These are phyloP conservation scores for Globisporangium echinulatum DNA, from an alignment of 352 stramenopile genomes.

Conservation along the genomic window DNA sequence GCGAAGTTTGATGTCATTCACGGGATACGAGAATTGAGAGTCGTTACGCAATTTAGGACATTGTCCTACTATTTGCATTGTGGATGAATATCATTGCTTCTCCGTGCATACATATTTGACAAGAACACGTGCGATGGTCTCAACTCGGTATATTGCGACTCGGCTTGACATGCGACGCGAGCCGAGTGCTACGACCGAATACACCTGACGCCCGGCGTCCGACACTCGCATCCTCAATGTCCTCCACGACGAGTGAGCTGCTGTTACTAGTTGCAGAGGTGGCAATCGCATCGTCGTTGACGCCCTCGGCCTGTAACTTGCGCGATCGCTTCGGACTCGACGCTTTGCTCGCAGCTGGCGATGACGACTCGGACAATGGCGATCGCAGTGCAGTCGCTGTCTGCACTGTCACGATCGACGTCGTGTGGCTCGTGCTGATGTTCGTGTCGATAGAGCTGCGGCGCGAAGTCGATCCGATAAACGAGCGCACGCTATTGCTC, in stretches of 20 bases:
- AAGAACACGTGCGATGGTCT: too few relatives aligned
- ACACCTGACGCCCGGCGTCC: constrained; percentile 1
- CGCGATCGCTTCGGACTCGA: neutral
- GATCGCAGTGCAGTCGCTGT: neutral
- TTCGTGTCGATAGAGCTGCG: neutral
- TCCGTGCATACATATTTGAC: too few relatives aligned
- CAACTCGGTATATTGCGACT: too few relatives aligned
- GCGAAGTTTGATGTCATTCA: too few relatives aligned
- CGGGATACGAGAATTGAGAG: too few relatives aligned
- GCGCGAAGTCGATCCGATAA: neutral
- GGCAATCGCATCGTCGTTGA: neutral
- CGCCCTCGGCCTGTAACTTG: neutral
- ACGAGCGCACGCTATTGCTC: neutral
- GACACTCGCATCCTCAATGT: constrained; percentile 9
- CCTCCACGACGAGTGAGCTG: constrained; percentile 8
- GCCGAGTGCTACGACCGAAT: neutral
- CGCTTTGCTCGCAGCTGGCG: neutral
- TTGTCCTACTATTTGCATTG: too few relatives aligned
- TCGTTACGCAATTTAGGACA: too few relatives aligned
- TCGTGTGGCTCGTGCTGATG: neutral
- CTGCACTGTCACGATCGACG: neutral
- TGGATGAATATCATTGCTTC: too few relatives aligned
- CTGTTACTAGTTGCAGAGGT: neutral
- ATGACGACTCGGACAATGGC: neutral
- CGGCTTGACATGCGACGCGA: too few relatives aligned